A percentile compares a stretch with the other conserved stretches of the same genome.
Evolutionary conservation across 441 rosid genomes (phyloP).

Genomic region (Viola pubescens): DNA sequence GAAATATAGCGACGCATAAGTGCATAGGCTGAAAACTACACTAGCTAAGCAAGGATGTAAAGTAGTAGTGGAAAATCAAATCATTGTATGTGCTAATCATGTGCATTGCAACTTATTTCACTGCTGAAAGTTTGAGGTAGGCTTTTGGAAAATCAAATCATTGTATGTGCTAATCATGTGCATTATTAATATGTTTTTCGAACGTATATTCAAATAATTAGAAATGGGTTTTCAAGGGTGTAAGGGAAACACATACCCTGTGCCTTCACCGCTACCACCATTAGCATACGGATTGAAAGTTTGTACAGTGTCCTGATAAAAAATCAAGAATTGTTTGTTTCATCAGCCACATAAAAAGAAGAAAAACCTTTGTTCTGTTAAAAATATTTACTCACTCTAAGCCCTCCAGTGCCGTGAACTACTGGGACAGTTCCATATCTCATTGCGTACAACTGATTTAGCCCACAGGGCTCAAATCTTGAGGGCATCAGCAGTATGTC

Average conservation of each 20-base stretch:
- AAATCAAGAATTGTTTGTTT: constrained; percentile 7
- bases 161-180: too few relatives aligned
- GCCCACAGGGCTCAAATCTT: constrained; percentile 93
- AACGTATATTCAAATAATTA: too few relatives aligned
- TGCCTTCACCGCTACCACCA: constrained; percentile 64
- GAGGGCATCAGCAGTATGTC: constrained; percentile 97
- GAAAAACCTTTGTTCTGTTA: neutral
- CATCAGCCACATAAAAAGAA: constrained; percentile 4
- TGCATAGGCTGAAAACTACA: too few relatives aligned
- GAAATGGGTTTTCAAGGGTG: neutral
- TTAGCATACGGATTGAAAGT: constrained; percentile 63
- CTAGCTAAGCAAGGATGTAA: too few relatives aligned
- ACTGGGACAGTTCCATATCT: constrained; percentile 88
- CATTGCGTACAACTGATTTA: constrained; percentile 94
- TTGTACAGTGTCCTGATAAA: constrained; percentile 77
- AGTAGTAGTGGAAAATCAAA: too few relatives aligned
- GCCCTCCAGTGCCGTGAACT: constrained; percentile 93
- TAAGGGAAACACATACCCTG: constrained; percentile 54
- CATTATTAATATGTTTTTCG: too few relatives aligned
- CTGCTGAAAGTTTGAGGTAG: too few relatives aligned
- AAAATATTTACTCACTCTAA: constrained; percentile 50
- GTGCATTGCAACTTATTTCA: too few relatives aligned
- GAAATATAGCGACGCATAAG: neutral
- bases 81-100: too few relatives aligned
- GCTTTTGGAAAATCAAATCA: too few relatives aligned